Percentiles rank a stretch among this genome's conserved stretches.
phyloP scores from a whole-genome alignment of 2,329 filamentous ascomycete genomes.

The Aspergillus clavatus region DNA sequence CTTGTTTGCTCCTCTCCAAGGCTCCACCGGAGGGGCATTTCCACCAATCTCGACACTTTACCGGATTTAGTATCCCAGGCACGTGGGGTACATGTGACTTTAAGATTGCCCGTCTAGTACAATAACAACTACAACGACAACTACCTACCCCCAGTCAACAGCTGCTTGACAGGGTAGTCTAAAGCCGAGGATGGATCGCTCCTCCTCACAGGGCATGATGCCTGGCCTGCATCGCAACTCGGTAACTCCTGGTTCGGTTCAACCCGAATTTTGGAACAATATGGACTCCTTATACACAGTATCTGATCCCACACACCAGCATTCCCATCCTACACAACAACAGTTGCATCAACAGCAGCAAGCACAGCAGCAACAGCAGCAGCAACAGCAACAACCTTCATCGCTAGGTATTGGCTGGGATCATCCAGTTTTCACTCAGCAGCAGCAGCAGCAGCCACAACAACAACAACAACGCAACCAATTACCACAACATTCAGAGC shows the following conservation, averaged over 20 bases:
- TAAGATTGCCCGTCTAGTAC: constrained; percentile 6
- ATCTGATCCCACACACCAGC: constrained; percentile 25
- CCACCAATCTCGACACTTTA: constrained; percentile 9
- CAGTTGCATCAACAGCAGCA: constrained; percentile 23
- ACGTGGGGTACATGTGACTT: constrained; percentile 21
- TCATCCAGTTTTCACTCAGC: constrained; percentile 32
- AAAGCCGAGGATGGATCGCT: constrained; percentile 33
- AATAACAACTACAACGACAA: constrained; percentile 1
- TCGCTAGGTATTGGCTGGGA: constrained; percentile 35
- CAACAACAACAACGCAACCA: constrained; percentile 20
- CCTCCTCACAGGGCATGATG: constrained; percentile 26
- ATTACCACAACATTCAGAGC: constrained; percentile 22
- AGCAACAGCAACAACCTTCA: constrained; percentile 18
- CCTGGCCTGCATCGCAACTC: constrained; percentile 26
- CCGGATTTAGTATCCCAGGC: constrained; percentile 7
- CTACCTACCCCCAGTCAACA: constrained; percentile 1
- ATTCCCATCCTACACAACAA: constrained; percentile 21
- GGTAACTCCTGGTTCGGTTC: constrained; percentile 24
- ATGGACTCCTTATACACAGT: constrained; percentile 30
- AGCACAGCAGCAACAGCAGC: constrained; percentile 18
- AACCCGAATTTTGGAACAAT: constrained; percentile 36
- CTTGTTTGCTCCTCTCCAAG: neutral
- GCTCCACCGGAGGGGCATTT: constrained; percentile 5
- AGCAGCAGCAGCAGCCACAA: constrained; percentile 21
- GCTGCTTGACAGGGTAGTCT: constrained; percentile 8